Evolutionary conservation across 139 green algal genomes (phyloP).

Genomic region (Marvania coccoides): DNA sequence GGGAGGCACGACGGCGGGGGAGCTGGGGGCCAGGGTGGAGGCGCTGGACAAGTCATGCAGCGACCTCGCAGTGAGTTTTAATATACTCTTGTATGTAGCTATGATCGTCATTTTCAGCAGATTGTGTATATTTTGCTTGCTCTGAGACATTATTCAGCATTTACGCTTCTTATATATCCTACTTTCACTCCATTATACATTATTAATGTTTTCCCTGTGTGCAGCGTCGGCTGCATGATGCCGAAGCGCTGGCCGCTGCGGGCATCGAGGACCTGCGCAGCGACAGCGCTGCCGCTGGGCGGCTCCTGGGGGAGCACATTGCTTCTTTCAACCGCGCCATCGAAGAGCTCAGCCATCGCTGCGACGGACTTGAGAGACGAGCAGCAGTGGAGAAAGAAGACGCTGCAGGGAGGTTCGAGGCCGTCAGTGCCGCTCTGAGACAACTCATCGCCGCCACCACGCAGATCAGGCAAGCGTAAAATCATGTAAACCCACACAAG

Average conservation of each 20-base stretch:
- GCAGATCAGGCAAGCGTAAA: not conserved
- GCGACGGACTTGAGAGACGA: not conserved
- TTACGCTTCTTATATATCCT: no score
- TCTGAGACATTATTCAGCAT: no score
- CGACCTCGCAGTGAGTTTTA: no score
- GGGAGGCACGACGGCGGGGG: no score
- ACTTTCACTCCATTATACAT: no score
- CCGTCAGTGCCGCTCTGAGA: conserved; percentile 1
- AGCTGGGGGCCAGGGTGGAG: not conserved
- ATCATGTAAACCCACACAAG: no score
- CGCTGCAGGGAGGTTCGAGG: not conserved
- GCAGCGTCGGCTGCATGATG: conserved; percentile 1
- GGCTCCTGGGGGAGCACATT: conserved; percentile 5
- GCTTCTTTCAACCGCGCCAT: not conserved
- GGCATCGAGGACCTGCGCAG: conserved; percentile 3
- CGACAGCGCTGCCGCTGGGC: not conserved
- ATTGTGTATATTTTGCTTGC: no score
- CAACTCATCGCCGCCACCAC: not conserved
- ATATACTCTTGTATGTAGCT: no score
- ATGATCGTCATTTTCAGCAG: no score
- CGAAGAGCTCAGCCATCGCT: not conserved
- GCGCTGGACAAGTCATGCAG: no score
- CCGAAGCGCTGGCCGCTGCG: not conserved
- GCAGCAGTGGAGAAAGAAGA: not conserved
- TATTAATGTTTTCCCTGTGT: no score